Conservation (phyloP, 768 basidiomycete species). For the Wakefieldia striispora region DNA sequence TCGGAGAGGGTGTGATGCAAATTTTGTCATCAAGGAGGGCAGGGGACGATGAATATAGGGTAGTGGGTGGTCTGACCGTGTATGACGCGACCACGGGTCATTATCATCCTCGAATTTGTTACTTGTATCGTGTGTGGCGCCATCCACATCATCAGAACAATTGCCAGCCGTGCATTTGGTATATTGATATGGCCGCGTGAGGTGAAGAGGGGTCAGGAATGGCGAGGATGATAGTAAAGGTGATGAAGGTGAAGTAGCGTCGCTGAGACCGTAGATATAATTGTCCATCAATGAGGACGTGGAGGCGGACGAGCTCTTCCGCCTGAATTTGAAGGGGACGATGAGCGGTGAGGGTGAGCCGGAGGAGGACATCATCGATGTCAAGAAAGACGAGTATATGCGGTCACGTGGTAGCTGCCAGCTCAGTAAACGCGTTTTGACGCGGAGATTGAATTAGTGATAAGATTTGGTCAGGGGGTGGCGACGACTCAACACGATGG, state of each 20-base stretch:
- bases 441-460: constrained; percentile 28
- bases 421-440: constrained; percentile 34
- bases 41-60: constrained; percentile 4
- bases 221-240: constrained; percentile 23
- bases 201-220: constrained; percentile 11
- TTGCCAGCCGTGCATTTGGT: constrained; percentile 3
- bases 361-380: constrained; percentile 30
- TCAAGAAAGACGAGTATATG: constrained; percentile 28
- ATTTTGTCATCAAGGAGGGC: constrained; percentile 22
- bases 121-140: neutral
- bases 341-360: constrained; percentile 6
- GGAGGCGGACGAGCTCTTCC: constrained; percentile 24
- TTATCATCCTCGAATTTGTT: neutral
- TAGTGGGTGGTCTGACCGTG: neutral
- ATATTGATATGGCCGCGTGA: constrained; percentile 5
- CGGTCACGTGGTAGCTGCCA: constrained; percentile 27
- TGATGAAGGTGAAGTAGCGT: constrained; percentile 13
- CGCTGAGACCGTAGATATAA: neutral
- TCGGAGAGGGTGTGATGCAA: constrained; percentile 1
- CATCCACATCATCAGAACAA: neutral
- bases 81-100: constrained; percentile 4
- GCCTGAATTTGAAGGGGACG: constrained; percentile 20
- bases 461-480: no score
- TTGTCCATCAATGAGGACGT: constrained; percentile 5
- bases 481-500: no score